These are phyloP conservation scores for Hippophae tibetana DNA, from an alignment of 306 rosid species.

Conservation along the genomic window DNA sequence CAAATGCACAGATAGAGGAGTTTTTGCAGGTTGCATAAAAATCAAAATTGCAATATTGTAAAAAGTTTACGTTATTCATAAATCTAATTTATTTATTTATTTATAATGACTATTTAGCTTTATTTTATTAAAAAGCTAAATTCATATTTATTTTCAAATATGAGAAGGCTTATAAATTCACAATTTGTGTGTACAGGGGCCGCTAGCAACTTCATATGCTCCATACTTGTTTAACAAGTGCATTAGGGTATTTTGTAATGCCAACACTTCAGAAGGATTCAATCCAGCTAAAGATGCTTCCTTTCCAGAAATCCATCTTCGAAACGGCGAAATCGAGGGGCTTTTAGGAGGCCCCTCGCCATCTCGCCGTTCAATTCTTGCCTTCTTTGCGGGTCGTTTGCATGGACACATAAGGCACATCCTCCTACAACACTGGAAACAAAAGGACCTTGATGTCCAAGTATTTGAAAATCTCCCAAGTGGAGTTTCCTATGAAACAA, in stretches of 20 bases:
- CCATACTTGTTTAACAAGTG: slow-evolving; percentile 28
- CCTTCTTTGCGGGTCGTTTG: slow-evolving; percentile 37
- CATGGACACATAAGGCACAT: slow-evolving; percentile 32
- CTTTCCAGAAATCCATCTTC: slow-evolving; percentile 35
- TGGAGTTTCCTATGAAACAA: slow-evolving; percentile 20
- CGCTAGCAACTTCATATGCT: slow-evolving; percentile 20
- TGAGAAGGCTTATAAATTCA: background rate
- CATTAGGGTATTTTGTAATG: slow-evolving; percentile 39
- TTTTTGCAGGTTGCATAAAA: too few relatives aligned
- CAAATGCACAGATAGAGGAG: too few relatives aligned
- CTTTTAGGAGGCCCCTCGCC: slow-evolving; percentile 27
- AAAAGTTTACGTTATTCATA: too few relatives aligned
- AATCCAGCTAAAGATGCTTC: slow-evolving; percentile 36
- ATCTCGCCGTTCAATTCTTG: slow-evolving; percentile 25
- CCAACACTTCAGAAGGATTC: slow-evolving; percentile 38
- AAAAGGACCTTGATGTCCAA: slow-evolving; percentile 30
- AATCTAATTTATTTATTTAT: too few relatives aligned
- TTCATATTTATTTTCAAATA: too few relatives aligned
- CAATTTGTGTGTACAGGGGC: slow-evolving; percentile 23
- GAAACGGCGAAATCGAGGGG: slow-evolving; percentile 25
- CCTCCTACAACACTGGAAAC: slow-evolving; percentile 31
- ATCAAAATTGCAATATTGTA: too few relatives aligned
- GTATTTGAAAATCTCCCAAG: slow-evolving; percentile 29
- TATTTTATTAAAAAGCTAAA: too few relatives aligned
- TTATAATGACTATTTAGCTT: too few relatives aligned